Base-by-base conservation (phyloP, 805 yeast species). In the Hanseniaspora occidentalis region DNA sequence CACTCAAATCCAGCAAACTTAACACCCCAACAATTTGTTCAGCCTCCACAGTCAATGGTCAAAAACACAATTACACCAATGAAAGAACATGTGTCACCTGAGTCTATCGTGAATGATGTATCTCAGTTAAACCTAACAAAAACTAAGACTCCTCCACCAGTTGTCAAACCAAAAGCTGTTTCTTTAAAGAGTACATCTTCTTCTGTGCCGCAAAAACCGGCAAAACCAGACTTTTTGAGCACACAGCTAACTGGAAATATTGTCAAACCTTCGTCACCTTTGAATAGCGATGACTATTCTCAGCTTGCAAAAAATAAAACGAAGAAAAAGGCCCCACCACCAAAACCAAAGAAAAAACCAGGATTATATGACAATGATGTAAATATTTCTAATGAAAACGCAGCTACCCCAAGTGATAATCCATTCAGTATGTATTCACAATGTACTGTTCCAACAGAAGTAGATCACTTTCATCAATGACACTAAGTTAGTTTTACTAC, bases 381-480 rank as follows among this genome's bases (percentile, higher is more conserved):
- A 29, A n/a, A 16, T n/a, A 29, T 36, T 11, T 37, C 42, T 11
- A 49, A 45, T 14, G 50, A 43, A 4, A 47, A 14, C 16, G 23
- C 11, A 18, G 23, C 17, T 11, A n/a, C 6, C 17, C 17, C n/a
- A 27, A 8, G 54, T 4, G 47, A 45, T 11, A 63, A 64, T 44
- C 67, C 69, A 17, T 64, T 64, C 47, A 51, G 52, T 7, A 52
- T 56, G 17, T 64, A 64, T 36, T 45, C 60, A 43, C 61, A 52
- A 42, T 56, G 58, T 31, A 67, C 63, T 7, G 69, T 64, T 10
- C 69, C 69, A 1, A 42, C 52, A 27, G 57, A 57, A 24, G 52
- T 56, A 21, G 61, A 64, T 38, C 52, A 66, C 16, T 50, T 62
- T 33, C 61, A 57, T 35, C 50, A 52, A 42, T 41, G 38, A 35